A percentile compares a stretch with the other conserved stretches of the same genome.
phyloP scores from a whole-genome alignment of 2,329 filamentous ascomycete species.

The Nigrospora sphaerica region DNA sequence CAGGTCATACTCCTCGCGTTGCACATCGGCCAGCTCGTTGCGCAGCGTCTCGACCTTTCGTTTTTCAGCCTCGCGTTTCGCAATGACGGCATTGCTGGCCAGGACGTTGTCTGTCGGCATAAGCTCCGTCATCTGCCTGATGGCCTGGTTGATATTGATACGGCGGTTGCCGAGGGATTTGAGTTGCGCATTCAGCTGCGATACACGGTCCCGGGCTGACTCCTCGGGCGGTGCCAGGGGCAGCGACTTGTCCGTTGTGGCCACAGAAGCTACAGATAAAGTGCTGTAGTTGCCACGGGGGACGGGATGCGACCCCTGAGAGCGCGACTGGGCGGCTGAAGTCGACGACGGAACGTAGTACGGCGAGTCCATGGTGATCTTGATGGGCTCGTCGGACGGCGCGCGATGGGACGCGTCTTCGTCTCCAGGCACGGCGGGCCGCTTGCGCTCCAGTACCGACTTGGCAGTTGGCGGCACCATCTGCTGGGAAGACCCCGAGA shows the following conservation, averaged over 20 bases:
- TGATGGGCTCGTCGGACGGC: constrained; percentile 15
- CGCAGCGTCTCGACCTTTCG: constrained; percentile 60
- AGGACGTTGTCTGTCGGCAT: constrained; percentile 66
- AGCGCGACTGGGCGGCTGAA: constrained; percentile 3
- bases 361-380: constrained; percentile 20
- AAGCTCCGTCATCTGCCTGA: constrained; percentile 70
- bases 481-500: constrained; percentile 13
- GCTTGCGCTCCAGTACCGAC: constrained; percentile 32
- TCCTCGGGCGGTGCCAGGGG: constrained; percentile 54
- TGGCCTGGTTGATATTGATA: constrained; percentile 63
- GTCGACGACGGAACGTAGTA: constrained; percentile 13
- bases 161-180: constrained; percentile 59
- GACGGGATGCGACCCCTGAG: constrained; percentile 3
- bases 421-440: constrained; percentile 23
- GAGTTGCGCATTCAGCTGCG: constrained; percentile 58
- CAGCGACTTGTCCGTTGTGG: constrained; percentile 45
- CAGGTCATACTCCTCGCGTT: constrained; percentile 70
- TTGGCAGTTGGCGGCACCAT: constrained; percentile 5
- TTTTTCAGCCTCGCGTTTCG: constrained; percentile 50
- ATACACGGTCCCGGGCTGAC: constrained; percentile 54
- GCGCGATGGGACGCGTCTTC: constrained; percentile 10
- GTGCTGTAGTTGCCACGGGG: constrained; percentile 10
- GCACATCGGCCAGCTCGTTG: constrained; percentile 63
- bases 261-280: constrained; percentile 10
- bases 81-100: constrained; percentile 56